Percentiles rank a stretch among this genome's conserved stretches.
These are phyloP conservation scores for Metschnikowia corniflorae DNA, from an alignment of 805 yeast species.

Conservation along the genomic window DNA sequence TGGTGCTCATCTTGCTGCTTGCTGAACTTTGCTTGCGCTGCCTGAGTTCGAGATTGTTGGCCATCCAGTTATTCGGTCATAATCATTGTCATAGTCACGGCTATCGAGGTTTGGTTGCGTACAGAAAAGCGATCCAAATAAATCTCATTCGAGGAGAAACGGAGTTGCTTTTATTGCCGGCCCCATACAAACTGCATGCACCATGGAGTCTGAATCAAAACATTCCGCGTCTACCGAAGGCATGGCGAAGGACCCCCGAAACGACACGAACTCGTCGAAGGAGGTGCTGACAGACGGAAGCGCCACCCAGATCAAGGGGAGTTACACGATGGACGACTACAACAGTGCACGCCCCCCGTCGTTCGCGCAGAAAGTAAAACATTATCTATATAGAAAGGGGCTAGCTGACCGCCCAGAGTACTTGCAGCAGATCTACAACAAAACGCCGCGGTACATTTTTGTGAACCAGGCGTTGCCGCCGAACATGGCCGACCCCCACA, in stretches of 20 bases:
- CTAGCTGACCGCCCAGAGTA: conserved; percentile 31
- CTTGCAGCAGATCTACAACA: conserved; percentile 34
- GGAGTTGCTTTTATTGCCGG: no score
- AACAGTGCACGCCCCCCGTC: conserved; percentile 11
- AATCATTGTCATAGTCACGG: no score
- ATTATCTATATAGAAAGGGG: conserved; percentile 19
- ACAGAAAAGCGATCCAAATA: no score
- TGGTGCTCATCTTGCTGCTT: no score
- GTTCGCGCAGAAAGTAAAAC: conserved; percentile 10
- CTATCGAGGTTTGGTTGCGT: no score
- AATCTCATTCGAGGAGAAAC: no score
- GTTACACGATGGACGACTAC: conserved; percentile 14
- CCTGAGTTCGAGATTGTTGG: no score
- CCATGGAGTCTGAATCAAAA: conserved; percentile 8
- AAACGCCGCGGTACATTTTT: conserved; percentile 43
- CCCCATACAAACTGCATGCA: no score
- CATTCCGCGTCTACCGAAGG: conserved; percentile 2
- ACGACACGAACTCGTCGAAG: conserved; percentile 1
- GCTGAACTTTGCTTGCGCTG: no score
- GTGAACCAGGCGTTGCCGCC: conserved; percentile 50
- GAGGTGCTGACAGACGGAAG: background rate
- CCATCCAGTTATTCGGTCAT: no score
- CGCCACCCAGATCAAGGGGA: conserved; percentile 4
- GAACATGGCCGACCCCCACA: conserved; percentile 44
- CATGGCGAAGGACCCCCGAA: conserved; percentile 2